Evolutionary conservation across 345 rosid genomes (phyloP).

Genomic region (Populus simonii): DNA sequence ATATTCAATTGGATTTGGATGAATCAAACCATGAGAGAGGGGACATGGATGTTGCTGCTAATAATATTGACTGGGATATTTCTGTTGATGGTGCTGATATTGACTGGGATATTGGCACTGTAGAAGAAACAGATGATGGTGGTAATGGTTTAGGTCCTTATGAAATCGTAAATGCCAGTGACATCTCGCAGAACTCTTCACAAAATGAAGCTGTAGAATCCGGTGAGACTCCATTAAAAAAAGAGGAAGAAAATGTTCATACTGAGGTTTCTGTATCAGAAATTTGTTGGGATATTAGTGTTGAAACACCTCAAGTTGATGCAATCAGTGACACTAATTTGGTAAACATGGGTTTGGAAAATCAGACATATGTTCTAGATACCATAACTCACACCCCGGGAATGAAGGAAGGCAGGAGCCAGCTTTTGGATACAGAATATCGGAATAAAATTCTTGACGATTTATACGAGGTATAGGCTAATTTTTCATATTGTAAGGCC

Average conservation of each 20-base stretch:
- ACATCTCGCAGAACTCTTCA: slow-evolving; percentile 48
- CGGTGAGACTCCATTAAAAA: slow-evolving; percentile 29
- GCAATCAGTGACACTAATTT: slow-evolving; percentile 46
- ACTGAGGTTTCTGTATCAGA: slow-evolving; percentile 54
- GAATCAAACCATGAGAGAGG: slow-evolving; percentile 37
- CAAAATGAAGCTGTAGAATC: slow-evolving; percentile 35
- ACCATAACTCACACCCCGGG: slow-evolving; percentile 35
- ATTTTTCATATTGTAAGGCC: background rate
- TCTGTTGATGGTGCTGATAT: slow-evolving; percentile 72
- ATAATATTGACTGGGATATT: slow-evolving; percentile 87
- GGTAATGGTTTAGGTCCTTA: slow-evolving; percentile 88
- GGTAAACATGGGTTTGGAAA: slow-evolving; percentile 33
- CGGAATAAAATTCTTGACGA: slow-evolving; percentile 92
- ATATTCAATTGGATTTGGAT: slow-evolving; percentile 36
- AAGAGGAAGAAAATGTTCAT: slow-evolving; percentile 35
- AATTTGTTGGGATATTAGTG: slow-evolving; percentile 87
- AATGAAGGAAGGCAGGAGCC: slow-evolving; percentile 62
- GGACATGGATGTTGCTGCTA: slow-evolving; percentile 45
- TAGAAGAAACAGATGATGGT: slow-evolving; percentile 70
- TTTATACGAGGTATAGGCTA: slow-evolving; percentile 70
- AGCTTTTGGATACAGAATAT: slow-evolving; percentile 80
- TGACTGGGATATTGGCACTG: slow-evolving; percentile 89
- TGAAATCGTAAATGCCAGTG: slow-evolving; percentile 81
- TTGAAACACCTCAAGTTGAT: slow-evolving; percentile 81
- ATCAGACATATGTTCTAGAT: slow-evolving; percentile 38